Base-by-base conservation (phyloP, 805 yeast genomes). In the Wickerhamiella occidentalis region DNA sequence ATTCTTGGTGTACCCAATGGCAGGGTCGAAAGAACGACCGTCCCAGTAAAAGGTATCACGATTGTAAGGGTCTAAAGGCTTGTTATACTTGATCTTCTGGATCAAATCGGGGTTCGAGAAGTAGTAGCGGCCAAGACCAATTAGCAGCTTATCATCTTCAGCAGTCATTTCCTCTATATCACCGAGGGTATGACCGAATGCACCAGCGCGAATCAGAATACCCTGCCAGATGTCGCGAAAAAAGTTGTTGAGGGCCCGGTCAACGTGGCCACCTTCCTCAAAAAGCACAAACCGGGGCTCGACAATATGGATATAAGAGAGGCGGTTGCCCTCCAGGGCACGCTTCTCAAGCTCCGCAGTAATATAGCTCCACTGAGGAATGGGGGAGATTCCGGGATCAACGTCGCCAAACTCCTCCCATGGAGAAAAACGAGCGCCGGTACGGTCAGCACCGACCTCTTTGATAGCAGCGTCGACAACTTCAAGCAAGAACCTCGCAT, bases 41-140 rank as follows among this genome's bases (percentile, higher is more conserved):
- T 42, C 44, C 51, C 51, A 48, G 58, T 77, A 78, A 62, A 78
- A 78, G 9, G 74, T 68, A 15, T 55, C 51, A 58, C 80, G 68
- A 58, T 76, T 68, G 56, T 76, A 78, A 28, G 62, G 54, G 51
- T 65, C 67, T 51, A 76, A 60, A 40, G 69, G 68, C 35, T 61
- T 48, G 25, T 70, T 70, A 25, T 71, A 61, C 52, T 66, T 61
- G 38, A 77, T 49, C 52, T 78, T 64, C n/a, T 63, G 56, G 17
- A 69, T 72, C 29, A 78, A 58, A 57, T 78, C 82, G 1, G 82
- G 81, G 63, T 77, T 78, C 28, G 79, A 62, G 45, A 74, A 69
- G 60, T 69, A 76, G 50, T 61, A 64, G 53, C 80, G 69, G 26
- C 80, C 80, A 52, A 67, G 60, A 1, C 68, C 75, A 29, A 71